Conservation (phyloP, 331 rosid species). For the Ulmus americana region DNA sequence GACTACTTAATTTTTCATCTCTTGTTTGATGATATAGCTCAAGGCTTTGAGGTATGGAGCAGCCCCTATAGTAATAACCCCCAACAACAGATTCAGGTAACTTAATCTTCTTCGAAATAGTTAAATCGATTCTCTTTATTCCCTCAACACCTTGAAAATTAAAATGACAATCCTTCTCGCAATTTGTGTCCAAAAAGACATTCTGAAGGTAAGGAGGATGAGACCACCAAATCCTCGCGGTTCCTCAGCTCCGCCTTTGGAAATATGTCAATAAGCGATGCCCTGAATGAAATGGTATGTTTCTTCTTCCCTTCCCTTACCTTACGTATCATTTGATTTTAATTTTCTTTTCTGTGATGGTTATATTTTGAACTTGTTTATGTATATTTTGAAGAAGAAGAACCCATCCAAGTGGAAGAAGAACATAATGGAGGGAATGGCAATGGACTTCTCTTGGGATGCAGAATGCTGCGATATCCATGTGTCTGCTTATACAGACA, state of each 20-base stretch:
- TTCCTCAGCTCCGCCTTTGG: constrained; percentile 56
- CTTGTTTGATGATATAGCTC: constrained; percentile 39
- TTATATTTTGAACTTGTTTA: constrained; percentile 11
- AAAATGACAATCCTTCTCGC: constrained; percentile 9
- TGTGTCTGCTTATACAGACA: constrained; percentile 52
- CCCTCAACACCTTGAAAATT: constrained; percentile 5
- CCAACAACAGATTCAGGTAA: constrained; percentile 40
- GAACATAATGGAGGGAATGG: constrained; percentile 60
- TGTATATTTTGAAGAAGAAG: constrained; percentile 39
- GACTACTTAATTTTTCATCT: constrained; percentile 4
- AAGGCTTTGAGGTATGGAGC: constrained; percentile 84
- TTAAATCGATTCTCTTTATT: background rate
- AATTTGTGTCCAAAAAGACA: constrained; percentile 29
- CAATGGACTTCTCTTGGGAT: constrained; percentile 84
- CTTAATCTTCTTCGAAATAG: background rate
- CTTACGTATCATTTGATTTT: background rate
- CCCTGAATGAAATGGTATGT: constrained; percentile 70
- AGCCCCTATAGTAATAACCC: constrained; percentile 49
- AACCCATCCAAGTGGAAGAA: constrained; percentile 53
- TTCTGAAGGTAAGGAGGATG: constrained; percentile 36
- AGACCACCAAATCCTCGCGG: constrained; percentile 46
- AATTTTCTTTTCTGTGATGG: background rate
- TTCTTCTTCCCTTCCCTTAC: background rate
- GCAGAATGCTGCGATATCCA: constrained; percentile 77
- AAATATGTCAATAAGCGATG: constrained; percentile 50